Evolutionary conservation across 2,329 filamentous ascomycete species (phyloP).

Genomic region (Trichoderma gracile): DNA sequence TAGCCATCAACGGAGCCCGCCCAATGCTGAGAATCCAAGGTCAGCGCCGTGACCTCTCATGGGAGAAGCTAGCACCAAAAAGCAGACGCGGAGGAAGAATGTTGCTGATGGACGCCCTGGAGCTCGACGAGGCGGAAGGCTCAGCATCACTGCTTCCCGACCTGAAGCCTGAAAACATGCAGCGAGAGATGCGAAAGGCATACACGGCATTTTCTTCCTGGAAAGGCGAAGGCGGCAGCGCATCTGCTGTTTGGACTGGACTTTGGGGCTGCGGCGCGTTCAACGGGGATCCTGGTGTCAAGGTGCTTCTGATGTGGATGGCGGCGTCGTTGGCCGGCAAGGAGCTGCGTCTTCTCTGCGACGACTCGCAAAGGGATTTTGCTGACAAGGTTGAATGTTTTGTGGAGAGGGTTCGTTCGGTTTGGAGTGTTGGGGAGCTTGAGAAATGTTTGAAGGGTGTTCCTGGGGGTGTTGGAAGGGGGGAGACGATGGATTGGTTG

Average conservation of each 20-base stretch:
- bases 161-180: conserved; percentile 31
- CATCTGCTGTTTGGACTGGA: conserved; percentile 32
- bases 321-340: conserved; percentile 32
- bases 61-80: conserved; percentile 23
- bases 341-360: conserved; percentile 30
- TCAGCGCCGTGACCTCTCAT: conserved; percentile 36
- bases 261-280: conserved; percentile 43
- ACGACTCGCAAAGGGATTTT: conserved; percentile 24
- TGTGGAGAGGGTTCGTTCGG: background rate
- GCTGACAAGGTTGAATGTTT: background rate
- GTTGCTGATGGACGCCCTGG: conserved; percentile 42
- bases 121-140: conserved; percentile 36
- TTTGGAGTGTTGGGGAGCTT: conserved; percentile 11
- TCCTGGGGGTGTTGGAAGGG: background rate
- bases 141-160: conserved; percentile 32
- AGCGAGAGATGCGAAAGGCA: conserved; percentile 38
- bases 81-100: conserved; percentile 34
- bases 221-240: background rate
- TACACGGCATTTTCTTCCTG: conserved; percentile 34
- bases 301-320: conserved; percentile 38
- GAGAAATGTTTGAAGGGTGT: background rate
- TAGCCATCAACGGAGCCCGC: conserved; percentile 35
- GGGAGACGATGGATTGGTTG: conserved; percentile 16
- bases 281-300: conserved; percentile 38
- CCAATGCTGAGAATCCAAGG: conserved; percentile 37